Percentiles rank a stretch among this genome's conserved stretches.
Evolutionary conservation across 2,329 filamentous ascomycete genomes (phyloP).

Genomic region (Colletotrichum aenigma): DNA sequence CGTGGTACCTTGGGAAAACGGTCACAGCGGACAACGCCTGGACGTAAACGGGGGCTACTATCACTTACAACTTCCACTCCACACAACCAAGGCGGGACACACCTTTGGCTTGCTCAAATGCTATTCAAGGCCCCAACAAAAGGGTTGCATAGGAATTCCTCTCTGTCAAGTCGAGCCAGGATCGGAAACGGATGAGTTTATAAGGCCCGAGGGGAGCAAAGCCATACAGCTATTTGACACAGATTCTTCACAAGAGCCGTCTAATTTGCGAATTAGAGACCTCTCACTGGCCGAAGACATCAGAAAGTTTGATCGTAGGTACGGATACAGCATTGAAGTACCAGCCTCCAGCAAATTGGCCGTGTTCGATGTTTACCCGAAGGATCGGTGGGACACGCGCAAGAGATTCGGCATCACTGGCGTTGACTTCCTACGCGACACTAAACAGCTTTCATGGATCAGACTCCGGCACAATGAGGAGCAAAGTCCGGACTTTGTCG

Average conservation of each 20-base stretch:
- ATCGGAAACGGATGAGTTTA: background rate
- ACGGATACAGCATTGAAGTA: background rate
- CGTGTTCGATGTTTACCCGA: background rate
- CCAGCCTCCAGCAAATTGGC: background rate
- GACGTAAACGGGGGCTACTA: background rate
- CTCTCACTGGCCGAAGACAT: background rate
- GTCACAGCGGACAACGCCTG: background rate
- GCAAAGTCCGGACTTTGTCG: background rate
- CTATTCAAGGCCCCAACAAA: background rate
- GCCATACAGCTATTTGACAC: background rate
- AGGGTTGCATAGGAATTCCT: background rate
- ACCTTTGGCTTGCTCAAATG: background rate
- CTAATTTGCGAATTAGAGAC: background rate
- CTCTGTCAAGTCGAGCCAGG: background rate
- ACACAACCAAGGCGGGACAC: background rate
- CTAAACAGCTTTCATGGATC: background rate
- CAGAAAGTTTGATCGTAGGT: background rate
- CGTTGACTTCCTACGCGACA: background rate
- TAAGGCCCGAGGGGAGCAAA: background rate
- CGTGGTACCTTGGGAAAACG: background rate
- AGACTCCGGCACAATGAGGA: background rate
- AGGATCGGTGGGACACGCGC: background rate
- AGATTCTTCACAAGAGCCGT: background rate
- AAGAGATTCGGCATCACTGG: background rate
- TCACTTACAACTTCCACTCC: background rate